phyloP scores from a whole-genome alignment of 2,329 filamentous ascomycete genomes.

The Fusarium drepaniforme region DNA sequence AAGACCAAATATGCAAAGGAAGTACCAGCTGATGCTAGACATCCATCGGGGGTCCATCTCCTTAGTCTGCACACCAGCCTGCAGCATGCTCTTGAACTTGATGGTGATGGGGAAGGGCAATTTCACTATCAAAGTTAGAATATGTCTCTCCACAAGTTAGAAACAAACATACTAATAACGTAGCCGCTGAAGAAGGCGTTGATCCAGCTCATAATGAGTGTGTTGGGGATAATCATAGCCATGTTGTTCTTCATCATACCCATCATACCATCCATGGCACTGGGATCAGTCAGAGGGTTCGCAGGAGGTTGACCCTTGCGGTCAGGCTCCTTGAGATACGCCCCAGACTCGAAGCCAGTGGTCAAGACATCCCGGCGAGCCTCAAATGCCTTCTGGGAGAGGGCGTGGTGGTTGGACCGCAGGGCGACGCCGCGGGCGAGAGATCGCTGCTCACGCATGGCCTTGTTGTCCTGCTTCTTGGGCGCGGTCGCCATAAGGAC shows the following conservation, averaged over 20 bases:
- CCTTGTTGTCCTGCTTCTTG: constrained; percentile 81
- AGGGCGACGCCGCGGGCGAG: constrained; percentile 88
- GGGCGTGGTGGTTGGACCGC: constrained; percentile 83
- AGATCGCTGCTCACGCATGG: constrained; percentile 87
- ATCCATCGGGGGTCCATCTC: constrained; percentile 99
- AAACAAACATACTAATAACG: constrained; percentile 80
- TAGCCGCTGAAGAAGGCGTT: constrained; percentile 99
- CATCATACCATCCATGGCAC: constrained; percentile 99
- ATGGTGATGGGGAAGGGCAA: constrained; percentile 96
- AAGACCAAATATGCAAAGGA: constrained; percentile 94
- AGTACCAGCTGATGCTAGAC: constrained; percentile 98
- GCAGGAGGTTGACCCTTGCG: constrained; percentile 86
- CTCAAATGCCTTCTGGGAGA: constrained; percentile 83
- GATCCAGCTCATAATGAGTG: constrained; percentile 99
- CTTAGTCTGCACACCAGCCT: constrained; percentile 94
- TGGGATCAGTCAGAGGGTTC: constrained; percentile 95
- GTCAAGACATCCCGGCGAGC: constrained; percentile 84
- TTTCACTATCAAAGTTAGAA: constrained; percentile 74
- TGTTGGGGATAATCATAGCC: constrained; percentile 99
- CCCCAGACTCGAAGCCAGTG: constrained; percentile 84
- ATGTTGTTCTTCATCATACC: constrained; percentile 99
- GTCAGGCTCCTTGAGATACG: constrained; percentile 91
- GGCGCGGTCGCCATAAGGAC: constrained; percentile 89
- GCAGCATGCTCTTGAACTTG: constrained; percentile 99
- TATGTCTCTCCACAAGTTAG: not conserved